Conservation (phyloP, 1,284 basidiomycete genomes). For the Ganoderma multipileum region DNA sequence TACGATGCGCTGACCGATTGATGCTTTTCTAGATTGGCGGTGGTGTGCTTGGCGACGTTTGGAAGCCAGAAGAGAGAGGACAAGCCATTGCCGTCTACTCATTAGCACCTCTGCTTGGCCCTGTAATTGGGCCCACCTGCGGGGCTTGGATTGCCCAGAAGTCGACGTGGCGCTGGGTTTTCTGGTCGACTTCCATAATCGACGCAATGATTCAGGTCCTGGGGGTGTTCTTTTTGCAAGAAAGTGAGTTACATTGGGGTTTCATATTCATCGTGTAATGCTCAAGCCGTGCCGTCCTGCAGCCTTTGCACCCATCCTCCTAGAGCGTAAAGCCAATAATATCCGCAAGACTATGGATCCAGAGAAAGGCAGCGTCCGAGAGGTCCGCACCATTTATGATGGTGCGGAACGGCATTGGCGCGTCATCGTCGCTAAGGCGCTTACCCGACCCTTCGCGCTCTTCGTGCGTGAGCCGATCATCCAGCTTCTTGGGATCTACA, state of each 20-base stretch:
- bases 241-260: constrained; percentile 43
- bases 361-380: constrained; percentile 37
- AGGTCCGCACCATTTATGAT: constrained; percentile 40
- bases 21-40: constrained; percentile 44
- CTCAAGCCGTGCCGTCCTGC: neutral
- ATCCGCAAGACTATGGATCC: constrained; percentile 48
- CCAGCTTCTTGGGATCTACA: constrained; percentile 52
- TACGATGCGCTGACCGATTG: neutral
- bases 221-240: constrained; percentile 53
- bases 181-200: constrained; percentile 49
- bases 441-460: constrained; percentile 54
- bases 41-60: constrained; percentile 59
- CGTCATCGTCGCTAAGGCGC: constrained; percentile 43
- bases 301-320: constrained; percentile 55
- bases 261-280: too few species aligned
- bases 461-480: constrained; percentile 54
- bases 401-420: constrained; percentile 44
- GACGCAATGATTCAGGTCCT: constrained; percentile 45
- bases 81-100: constrained; percentile 56
- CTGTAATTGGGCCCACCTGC: constrained; percentile 50
- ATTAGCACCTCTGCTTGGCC: constrained; percentile 51
- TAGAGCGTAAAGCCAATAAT: constrained; percentile 49
- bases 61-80: constrained; percentile 52
- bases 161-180: constrained; percentile 50
- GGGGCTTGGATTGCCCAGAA: constrained; percentile 49